phyloP scores from a whole-genome alignment of 805 yeast species.

The Ogataea polymorpha region DNA sequence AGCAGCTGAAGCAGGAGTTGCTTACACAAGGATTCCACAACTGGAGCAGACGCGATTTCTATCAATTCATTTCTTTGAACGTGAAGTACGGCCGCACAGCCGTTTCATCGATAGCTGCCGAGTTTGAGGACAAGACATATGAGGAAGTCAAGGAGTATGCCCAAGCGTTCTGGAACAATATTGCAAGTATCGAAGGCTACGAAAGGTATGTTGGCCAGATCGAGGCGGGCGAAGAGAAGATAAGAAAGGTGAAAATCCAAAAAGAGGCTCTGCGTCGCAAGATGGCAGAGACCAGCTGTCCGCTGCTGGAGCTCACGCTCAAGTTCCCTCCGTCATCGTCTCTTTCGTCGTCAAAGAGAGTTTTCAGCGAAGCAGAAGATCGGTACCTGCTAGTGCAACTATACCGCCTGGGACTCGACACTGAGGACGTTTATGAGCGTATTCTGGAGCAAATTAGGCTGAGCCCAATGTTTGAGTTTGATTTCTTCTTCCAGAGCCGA shows the following conservation, averaged over 20 bases:
- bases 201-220: conserved; percentile 79
- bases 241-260: conserved; percentile 61
- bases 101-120: conserved; percentile 64
- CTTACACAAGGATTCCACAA: conserved; percentile 67
- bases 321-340: conserved; percentile 61
- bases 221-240: conserved; percentile 85
- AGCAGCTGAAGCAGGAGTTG: conserved; percentile 54
- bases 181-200: conserved; percentile 79
- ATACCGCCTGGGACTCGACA: conserved; percentile 76
- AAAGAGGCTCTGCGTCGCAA: conserved; percentile 78
- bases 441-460: conserved; percentile 72
- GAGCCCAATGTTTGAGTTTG: conserved; percentile 78
- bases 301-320: conserved; percentile 73
- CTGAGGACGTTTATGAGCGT: conserved; percentile 72
- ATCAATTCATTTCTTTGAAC: conserved; percentile 68
- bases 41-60: conserved; percentile 88
- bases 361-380: conserved; percentile 87
- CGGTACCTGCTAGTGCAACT: conserved; percentile 78
- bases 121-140: conserved; percentile 74
- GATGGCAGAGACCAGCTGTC: conserved; percentile 59
- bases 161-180: conserved; percentile 75
- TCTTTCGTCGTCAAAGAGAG: conserved; percentile 43
- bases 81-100: conserved; percentile 82
- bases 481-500: conserved; percentile 82
- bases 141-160: conserved; percentile 82